phyloP scores from a whole-genome alignment of 2,329 filamentous ascomycete genomes.

The Penicillium sumatraense region DNA sequence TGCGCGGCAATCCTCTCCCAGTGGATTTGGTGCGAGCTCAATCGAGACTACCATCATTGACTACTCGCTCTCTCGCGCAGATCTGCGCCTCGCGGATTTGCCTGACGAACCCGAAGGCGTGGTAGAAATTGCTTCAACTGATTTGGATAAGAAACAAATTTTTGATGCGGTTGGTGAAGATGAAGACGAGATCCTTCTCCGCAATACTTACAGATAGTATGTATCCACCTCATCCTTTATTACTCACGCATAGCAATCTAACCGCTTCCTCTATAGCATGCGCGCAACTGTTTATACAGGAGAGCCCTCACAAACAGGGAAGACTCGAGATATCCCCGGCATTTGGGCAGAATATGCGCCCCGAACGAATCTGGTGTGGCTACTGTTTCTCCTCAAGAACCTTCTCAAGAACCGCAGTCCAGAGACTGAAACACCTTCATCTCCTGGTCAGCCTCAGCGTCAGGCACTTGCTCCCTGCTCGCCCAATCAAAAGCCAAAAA shows the following conservation, averaged over 20 bases:
- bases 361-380: slow-evolving; percentile 66
- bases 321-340: slow-evolving; percentile 38
- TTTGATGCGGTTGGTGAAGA: slow-evolving; percentile 48
- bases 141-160: slow-evolving; percentile 49
- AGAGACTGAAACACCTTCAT: slow-evolving; percentile 11
- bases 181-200: slow-evolving; percentile 45
- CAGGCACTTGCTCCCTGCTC: slow-evolving; percentile 39
- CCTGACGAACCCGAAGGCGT: slow-evolving; percentile 28
- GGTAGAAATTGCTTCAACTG: slow-evolving; percentile 43
- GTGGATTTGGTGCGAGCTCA: slow-evolving; percentile 57
- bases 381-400: slow-evolving; percentile 63
- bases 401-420: slow-evolving; percentile 51
- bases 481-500: slow-evolving; percentile 31
- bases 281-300: slow-evolving; percentile 48
- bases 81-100: slow-evolving; percentile 41
- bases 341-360: slow-evolving; percentile 63
- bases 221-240: slow-evolving; percentile 12
- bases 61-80: slow-evolving; percentile 68
- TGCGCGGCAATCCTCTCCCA: slow-evolving; percentile 34
- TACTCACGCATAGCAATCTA: not conserved
- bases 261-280: slow-evolving; percentile 43
- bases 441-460: slow-evolving; percentile 20
- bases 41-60: slow-evolving; percentile 69
- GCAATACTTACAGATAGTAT: slow-evolving; percentile 49
- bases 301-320: slow-evolving; percentile 46